These are phyloP conservation scores for Eutrema salsugineum DNA, from an alignment of 441 rosid genomes.

Conservation along the genomic window DNA sequence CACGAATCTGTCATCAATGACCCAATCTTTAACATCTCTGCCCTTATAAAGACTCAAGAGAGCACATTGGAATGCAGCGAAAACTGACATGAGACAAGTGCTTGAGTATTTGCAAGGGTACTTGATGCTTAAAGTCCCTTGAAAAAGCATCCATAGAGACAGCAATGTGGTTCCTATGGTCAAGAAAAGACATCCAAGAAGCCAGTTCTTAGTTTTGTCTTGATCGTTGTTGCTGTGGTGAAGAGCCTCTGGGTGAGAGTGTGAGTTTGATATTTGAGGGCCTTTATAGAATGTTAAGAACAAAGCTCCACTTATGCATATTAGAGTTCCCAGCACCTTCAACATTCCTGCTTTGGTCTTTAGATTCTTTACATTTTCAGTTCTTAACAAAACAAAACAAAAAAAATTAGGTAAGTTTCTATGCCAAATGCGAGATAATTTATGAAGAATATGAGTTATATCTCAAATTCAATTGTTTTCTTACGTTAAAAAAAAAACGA, in stretches of 20 bases:
- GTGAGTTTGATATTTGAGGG: constrained; percentile 27
- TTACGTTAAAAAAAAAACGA: background rate
- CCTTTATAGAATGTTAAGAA: constrained; percentile 55
- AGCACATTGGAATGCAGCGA: constrained; percentile 52
- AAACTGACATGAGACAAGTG: constrained; percentile 52
- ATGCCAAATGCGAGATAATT: background rate
- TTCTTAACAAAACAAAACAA: background rate
- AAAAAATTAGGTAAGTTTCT: background rate
- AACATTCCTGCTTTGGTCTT: constrained; percentile 40
- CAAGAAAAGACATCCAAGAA: constrained; percentile 38
- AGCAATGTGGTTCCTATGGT: constrained; percentile 32
- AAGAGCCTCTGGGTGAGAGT: constrained; percentile 10
- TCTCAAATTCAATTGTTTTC: background rate
- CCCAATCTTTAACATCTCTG: constrained; percentile 39
- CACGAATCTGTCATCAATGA: constrained; percentile 41
- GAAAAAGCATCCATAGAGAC: constrained; percentile 61
- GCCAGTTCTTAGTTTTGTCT: constrained; percentile 36
- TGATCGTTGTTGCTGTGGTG: constrained; percentile 4
- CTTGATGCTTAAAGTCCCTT: constrained; percentile 39
- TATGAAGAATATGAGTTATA: background rate
- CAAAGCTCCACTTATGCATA: constrained; percentile 50
- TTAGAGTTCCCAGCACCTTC: constrained; percentile 44
- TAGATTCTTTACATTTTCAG: constrained; percentile 35
- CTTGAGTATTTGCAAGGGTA: constrained; percentile 62
- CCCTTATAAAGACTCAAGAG: constrained; percentile 37